Conservation (phyloP, 2,329 filamentous ascomycete genomes). For the Sclerotiophoma versabilis region DNA sequence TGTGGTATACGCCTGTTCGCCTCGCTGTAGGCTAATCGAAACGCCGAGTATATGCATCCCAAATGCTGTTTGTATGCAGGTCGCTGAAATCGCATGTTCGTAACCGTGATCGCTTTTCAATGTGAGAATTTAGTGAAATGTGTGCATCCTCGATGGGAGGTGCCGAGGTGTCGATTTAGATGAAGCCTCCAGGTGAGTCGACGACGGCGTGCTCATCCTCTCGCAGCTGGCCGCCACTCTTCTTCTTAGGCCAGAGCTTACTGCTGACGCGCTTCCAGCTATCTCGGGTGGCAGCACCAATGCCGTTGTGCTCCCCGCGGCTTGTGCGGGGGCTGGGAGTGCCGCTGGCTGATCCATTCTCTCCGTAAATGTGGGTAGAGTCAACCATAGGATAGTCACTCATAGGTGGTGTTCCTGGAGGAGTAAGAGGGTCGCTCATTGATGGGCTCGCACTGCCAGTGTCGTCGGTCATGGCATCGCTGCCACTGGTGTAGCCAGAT, state of each 20-base stretch:
- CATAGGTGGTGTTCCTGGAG: slow-evolving; percentile 78
- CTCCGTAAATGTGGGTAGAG: slow-evolving; percentile 46
- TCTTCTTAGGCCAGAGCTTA: slow-evolving; percentile 52
- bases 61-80: slow-evolving; percentile 44
- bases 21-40: slow-evolving; percentile 36
- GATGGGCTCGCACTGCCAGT: slow-evolving; percentile 61
- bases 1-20: slow-evolving; percentile 43
- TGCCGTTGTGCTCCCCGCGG: slow-evolving; percentile 47
- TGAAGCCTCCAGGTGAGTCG: slow-evolving; percentile 27
- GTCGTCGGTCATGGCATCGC: slow-evolving; percentile 65
- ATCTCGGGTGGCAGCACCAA: slow-evolving; percentile 46
- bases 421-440: slow-evolving; percentile 72
- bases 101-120: slow-evolving; percentile 40
- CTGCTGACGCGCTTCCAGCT: slow-evolving; percentile 52
- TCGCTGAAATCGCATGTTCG: slow-evolving; percentile 43
- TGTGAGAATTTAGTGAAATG: slow-evolving; percentile 15
- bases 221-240: slow-evolving; percentile 45
- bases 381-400: slow-evolving; percentile 56
- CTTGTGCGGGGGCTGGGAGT: slow-evolving; percentile 49
- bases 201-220: slow-evolving; percentile 47
- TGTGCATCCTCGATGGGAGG: neutral
- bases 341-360: slow-evolving; percentile 41
- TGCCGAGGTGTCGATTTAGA: slow-evolving; percentile 7
- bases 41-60: slow-evolving; percentile 46
- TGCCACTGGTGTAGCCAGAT: slow-evolving; percentile 52